Percentiles rank a stretch among this genome's conserved stretches.
phyloP scores from a whole-genome alignment of 2,329 filamentous ascomycete genomes.

The Cercospora citrullina region DNA sequence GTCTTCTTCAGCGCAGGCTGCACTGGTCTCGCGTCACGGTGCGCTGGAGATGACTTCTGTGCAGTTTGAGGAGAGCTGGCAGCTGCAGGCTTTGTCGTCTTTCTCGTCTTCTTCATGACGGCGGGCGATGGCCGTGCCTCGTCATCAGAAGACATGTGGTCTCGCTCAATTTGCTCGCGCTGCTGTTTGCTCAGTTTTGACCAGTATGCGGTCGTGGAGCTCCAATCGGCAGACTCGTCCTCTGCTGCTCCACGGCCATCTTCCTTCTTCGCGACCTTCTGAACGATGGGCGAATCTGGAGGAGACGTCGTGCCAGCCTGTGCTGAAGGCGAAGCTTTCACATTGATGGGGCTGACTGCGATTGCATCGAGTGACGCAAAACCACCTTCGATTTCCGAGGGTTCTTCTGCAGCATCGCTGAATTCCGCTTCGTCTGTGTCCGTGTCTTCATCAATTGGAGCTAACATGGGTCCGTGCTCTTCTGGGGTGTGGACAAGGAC shows the following conservation, averaged over 20 bases:
- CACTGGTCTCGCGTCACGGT: conserved; percentile 37
- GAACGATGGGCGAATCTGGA: conserved; percentile 33
- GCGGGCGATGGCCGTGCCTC: conserved; percentile 27
- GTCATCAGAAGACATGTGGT: conserved; percentile 43
- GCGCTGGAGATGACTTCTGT: conserved; percentile 19
- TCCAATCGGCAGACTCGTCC: conserved; percentile 56
- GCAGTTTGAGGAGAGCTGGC: conserved; percentile 10
- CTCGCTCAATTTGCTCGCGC: conserved; percentile 61
- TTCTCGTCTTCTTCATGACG: conserved; percentile 45
- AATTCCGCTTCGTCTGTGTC: conserved; percentile 61
- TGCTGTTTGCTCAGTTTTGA: conserved; percentile 63
- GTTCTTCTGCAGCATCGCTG: conserved; percentile 75
- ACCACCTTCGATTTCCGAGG: conserved; percentile 64
- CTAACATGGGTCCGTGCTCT: conserved; percentile 21
- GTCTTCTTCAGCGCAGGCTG: conserved; percentile 47
- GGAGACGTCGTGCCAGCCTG: conserved; percentile 19
- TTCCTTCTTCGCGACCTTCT: conserved; percentile 17
- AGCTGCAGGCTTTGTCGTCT: conserved; percentile 34
- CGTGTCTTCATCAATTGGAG: conserved; percentile 32
- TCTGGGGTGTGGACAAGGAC: conserved; percentile 21
- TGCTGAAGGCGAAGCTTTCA: conserved; percentile 15
- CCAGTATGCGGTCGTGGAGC: conserved; percentile 69
- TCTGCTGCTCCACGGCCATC: conserved; percentile 4
- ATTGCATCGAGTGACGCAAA: conserved; percentile 74
- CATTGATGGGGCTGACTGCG: conserved; percentile 57